Evolutionary conservation across 2,329 filamentous ascomycete genomes (phyloP).

Genomic region (Aspergillus versicolor): DNA sequence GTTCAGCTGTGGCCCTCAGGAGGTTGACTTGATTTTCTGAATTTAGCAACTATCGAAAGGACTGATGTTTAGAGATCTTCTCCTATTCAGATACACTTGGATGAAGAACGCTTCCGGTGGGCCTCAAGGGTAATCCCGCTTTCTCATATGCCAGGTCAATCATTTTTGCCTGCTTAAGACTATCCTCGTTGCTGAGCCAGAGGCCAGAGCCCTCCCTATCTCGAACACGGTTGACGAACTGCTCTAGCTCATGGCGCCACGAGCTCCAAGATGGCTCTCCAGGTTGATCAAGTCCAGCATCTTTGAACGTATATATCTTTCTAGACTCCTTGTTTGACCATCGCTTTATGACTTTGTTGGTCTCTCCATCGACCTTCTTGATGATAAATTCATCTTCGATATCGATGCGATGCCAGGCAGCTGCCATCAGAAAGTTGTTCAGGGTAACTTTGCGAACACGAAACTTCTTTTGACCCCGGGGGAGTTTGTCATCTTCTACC

Average conservation of each 20-base stretch:
- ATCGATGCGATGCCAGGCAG: constrained; percentile 16
- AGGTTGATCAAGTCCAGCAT: neutral
- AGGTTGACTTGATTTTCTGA: neutral
- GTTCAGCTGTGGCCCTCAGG: neutral
- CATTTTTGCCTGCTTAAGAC: constrained; percentile 47
- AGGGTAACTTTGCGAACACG: constrained; percentile 16
- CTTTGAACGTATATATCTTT: neutral
- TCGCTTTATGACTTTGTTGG: constrained; percentile 7
- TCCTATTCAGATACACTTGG: neutral
- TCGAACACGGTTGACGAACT: constrained; percentile 1
- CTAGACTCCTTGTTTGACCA: constrained; percentile 13
- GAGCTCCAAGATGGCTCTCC: neutral
- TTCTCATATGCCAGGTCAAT: constrained; percentile 51
- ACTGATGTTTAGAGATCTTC: neutral
- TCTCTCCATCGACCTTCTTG: neutral
- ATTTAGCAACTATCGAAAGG: neutral
- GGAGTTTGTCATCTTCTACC: neutral
- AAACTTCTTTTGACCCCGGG: neutral
- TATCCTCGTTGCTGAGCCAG: constrained; percentile 48
- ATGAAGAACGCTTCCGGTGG: neutral
- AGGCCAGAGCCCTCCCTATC: neutral
- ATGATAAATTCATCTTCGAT: constrained; percentile 9
- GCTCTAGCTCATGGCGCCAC: neutral
- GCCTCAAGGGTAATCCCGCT: constrained; percentile 28
- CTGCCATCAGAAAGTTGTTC: constrained; percentile 22